Evolutionary conservation across 345 rosid species (phyloP).

Genomic region (Sisymbrium altissimum): DNA sequence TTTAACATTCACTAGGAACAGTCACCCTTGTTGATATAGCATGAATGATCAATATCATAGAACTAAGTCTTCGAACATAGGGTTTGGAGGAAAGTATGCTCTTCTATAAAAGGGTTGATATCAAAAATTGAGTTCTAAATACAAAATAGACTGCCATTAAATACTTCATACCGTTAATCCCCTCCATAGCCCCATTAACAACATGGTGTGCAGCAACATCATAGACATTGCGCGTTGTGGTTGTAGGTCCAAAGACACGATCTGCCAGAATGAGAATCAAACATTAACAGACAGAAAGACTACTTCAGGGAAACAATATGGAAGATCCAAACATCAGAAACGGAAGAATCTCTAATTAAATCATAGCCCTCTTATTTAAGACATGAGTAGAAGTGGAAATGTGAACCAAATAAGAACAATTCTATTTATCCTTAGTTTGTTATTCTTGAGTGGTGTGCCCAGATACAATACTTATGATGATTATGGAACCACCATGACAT

Average conservation of each 20-base stretch:
- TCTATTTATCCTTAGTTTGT: not conserved
- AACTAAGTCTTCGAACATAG: not conserved
- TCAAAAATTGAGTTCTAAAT: not conserved
- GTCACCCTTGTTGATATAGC: conserved; percentile 2
- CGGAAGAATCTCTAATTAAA: not conserved
- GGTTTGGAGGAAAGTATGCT: not conserved
- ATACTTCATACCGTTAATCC: conserved; percentile 66
- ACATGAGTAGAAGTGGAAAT: not conserved
- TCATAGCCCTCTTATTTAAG: not conserved
- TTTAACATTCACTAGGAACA: not conserved
- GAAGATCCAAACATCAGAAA: conserved; percentile 6
- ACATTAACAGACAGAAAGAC: not conserved
- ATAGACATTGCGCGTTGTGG: conserved; percentile 98
- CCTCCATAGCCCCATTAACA: conserved; percentile 95
- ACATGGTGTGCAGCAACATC: conserved; percentile 98
- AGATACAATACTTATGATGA: conserved; percentile 4
- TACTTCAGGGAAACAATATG: conserved; percentile 1
- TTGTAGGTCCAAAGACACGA: conserved; percentile 97
- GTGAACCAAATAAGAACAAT: not conserved
- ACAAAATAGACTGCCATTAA: conserved; percentile 15
- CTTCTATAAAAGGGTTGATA: not conserved
- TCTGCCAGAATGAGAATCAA: conserved; percentile 40
- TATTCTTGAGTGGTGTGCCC: not conserved
- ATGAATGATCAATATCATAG: not conserved
- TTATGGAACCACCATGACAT: not conserved